A percentile compares a stretch with the other conserved stretches of the same genome.
These are phyloP conservation scores for Rhynchosporium graminicola DNA, from an alignment of 2,329 filamentous ascomycete species.

Conservation along the genomic window DNA sequence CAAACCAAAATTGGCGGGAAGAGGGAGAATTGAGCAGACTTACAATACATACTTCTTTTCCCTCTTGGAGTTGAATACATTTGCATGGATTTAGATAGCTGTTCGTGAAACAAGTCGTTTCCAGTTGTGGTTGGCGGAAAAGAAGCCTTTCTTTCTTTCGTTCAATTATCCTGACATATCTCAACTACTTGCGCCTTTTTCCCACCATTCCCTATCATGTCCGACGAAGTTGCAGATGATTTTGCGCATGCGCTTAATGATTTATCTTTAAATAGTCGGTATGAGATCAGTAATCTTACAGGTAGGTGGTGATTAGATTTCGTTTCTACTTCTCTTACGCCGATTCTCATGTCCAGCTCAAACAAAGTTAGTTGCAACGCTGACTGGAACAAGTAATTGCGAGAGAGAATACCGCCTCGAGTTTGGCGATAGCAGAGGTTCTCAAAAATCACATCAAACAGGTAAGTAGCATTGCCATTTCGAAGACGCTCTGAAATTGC, in stretches of 20 bases:
- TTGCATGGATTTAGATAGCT: slow-evolving; percentile 42
- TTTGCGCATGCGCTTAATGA: slow-evolving; percentile 93
- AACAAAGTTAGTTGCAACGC: not conserved
- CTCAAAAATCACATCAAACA: slow-evolving; percentile 91
- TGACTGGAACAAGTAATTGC: slow-evolving; percentile 67
- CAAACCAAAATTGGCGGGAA: slow-evolving; percentile 28
- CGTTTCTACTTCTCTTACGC: not conserved
- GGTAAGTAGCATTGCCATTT: slow-evolving; percentile 58
- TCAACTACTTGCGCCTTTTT: slow-evolving; percentile 29
- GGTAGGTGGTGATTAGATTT: not conserved
- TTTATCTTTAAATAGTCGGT: slow-evolving; percentile 84
- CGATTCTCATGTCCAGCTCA: too few species aligned
- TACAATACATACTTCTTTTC: slow-evolving; percentile 43
- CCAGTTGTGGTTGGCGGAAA: slow-evolving; percentile 30
- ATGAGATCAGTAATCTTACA: slow-evolving; percentile 96
- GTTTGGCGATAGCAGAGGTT: slow-evolving; percentile 86
- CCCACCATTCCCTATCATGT: slow-evolving; percentile 55
- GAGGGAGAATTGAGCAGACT: slow-evolving; percentile 36
- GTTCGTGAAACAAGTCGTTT: slow-evolving; percentile 38
- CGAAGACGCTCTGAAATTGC: slow-evolving; percentile 28
- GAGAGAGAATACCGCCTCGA: slow-evolving; percentile 95
- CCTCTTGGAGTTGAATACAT: slow-evolving; percentile 41
- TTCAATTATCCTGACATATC: slow-evolving; percentile 21
- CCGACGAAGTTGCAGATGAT: slow-evolving; percentile 89
- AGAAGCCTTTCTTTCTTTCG: slow-evolving; percentile 33